Evolutionary conservation across 345 rosid genomes (phyloP).

Genomic region (Clarkia xantiana): DNA sequence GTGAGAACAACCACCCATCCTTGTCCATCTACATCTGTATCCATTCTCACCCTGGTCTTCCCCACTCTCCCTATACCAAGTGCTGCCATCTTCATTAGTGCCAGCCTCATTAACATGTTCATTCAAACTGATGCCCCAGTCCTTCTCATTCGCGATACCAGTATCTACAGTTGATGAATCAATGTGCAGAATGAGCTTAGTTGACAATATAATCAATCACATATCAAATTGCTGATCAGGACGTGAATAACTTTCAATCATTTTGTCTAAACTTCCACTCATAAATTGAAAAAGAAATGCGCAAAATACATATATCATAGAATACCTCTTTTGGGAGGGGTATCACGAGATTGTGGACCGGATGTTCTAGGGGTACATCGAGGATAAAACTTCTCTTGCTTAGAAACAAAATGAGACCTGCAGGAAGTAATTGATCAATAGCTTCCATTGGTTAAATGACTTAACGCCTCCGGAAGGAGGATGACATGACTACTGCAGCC

Average conservation of each 20-base stretch:
- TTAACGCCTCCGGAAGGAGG: no score
- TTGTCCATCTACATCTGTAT: constrained; percentile 88
- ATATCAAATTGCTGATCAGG: no score
- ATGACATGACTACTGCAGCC: no score
- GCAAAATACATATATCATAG: not conserved
- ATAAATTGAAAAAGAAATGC: not conserved
- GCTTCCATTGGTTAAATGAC: no score
- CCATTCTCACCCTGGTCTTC: constrained; percentile 81
- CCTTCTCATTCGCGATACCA: constrained; percentile 97
- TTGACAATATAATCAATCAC: no score
- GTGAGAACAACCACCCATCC: constrained; percentile 81
- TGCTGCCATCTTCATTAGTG: constrained; percentile 78
- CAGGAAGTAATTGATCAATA: constrained; percentile 1
- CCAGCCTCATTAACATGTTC: constrained; percentile 80
- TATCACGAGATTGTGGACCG: constrained; percentile 85
- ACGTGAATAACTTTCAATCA: constrained; percentile 5
- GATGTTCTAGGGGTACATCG: constrained; percentile 72
- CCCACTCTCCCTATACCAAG: constrained; percentile 85
- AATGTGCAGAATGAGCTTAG: no score
- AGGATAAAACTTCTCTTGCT: constrained; percentile 67
- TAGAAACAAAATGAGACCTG: constrained; percentile 56
- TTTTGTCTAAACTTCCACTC: constrained; percentile 1
- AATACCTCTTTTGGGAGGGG: constrained; percentile 87
- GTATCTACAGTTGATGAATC: constrained; percentile 44
- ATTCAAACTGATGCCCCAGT: constrained; percentile 82